Percentiles rank a stretch among this genome's conserved stretches.
Conservation (phyloP, 306 rosid genomes). For the Coriaria nepalensis region DNA sequence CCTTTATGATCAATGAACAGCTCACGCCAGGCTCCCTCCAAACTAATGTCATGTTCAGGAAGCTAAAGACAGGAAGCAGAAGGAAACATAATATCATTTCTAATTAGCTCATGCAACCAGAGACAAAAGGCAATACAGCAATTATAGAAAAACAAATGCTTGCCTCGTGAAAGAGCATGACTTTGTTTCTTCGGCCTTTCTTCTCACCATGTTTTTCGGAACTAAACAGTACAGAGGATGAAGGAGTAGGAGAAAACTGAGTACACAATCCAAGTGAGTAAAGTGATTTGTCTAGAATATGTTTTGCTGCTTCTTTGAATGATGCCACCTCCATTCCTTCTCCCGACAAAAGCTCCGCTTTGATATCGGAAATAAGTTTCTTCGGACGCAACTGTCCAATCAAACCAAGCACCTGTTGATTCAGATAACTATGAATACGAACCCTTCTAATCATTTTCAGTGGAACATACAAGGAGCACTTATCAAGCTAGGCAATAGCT, state of each 20-base stretch:
- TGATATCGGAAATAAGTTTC: constrained; percentile 54
- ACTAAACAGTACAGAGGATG: constrained; percentile 37
- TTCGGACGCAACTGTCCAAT: constrained; percentile 72
- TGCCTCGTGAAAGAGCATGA: constrained; percentile 51
- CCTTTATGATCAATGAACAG: constrained; percentile 80
- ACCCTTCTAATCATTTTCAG: no score
- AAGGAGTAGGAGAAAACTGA: constrained; percentile 36
- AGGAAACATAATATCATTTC: no score
- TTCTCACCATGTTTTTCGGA: constrained; percentile 70
- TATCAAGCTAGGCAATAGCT: no score
- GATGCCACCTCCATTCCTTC: constrained; percentile 36
- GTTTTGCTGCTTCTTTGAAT: constrained; percentile 57
- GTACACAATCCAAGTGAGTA: constrained; percentile 53
- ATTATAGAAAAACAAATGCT: constrained; percentile 6
- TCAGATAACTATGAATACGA: constrained; percentile 3
- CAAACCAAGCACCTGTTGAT: constrained; percentile 64
- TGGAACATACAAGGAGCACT: no score
- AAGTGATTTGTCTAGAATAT: constrained; percentile 56
- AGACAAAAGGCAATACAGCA: background rate
- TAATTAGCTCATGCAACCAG: no score
- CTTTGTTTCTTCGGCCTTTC: constrained; percentile 46
- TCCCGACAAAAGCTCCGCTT: constrained; percentile 37
- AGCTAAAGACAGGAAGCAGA: constrained; percentile 34
- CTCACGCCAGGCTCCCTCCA: constrained; percentile 94
- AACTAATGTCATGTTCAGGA: constrained; percentile 53